A percentile compares a stretch with the other conserved stretches of the same genome.
Evolutionary conservation across 208 protist species (phyloP).

Genomic region (Phytomonas francai): DNA sequence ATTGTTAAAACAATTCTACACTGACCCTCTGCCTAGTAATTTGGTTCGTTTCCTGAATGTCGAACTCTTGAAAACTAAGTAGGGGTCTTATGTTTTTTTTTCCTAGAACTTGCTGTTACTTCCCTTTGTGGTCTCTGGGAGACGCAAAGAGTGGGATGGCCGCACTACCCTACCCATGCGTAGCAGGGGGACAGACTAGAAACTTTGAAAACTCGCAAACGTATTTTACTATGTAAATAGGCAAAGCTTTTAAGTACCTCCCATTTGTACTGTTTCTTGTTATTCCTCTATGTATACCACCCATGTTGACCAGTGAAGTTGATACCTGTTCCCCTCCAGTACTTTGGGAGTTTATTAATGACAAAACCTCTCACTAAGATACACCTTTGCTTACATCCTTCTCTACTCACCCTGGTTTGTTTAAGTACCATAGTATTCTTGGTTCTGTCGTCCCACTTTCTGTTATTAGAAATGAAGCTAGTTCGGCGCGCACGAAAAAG

Average conservation of each 20-base stretch:
- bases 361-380: neutral
- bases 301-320: neutral
- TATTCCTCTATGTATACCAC: neutral
- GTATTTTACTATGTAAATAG: neutral
- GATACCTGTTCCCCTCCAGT: neutral
- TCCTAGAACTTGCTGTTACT: neutral
- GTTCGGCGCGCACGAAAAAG: slow-evolving; percentile 81
- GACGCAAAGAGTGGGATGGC: neutral
- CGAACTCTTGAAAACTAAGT: slow-evolving; percentile 22
- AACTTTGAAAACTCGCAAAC: neutral
- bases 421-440: slow-evolving; percentile 3
- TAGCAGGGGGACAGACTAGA: neutral
- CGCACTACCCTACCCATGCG: neutral
- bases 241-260: neutral
- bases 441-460: slow-evolving; percentile 3
- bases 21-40: slow-evolving; percentile 37
- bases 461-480: slow-evolving; percentile 57
- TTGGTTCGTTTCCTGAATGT: slow-evolving; percentile 61
- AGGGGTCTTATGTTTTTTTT: slow-evolving; percentile 3
- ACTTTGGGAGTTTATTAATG: neutral
- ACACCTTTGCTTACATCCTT: neutral
- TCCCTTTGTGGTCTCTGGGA: neutral
- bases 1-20: slow-evolving; percentile 53
- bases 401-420: neutral
- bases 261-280: neutral